These are phyloP conservation scores for Cercospora sesami DNA, from an alignment of 2,329 filamentous ascomycete genomes.

Conservation along the genomic window DNA sequence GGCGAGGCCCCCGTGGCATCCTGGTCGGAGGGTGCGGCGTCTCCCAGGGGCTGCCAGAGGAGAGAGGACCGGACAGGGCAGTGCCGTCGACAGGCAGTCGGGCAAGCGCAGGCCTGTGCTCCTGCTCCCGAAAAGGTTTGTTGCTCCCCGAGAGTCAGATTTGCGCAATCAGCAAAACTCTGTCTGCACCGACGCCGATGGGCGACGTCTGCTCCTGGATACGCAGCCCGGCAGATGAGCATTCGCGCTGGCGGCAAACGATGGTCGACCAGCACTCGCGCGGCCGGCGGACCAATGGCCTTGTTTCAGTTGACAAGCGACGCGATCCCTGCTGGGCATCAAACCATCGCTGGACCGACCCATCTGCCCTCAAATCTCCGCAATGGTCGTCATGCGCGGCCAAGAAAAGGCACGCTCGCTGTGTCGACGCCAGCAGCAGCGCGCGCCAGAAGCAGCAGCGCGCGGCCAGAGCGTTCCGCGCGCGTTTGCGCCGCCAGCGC, in stretches of 20 bases:
- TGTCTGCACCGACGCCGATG: background rate
- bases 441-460: slow-evolving; percentile 2
- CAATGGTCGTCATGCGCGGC: background rate
- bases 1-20: slow-evolving; percentile 8
- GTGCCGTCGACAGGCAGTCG: background rate
- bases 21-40: background rate
- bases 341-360: slow-evolving; percentile 21
- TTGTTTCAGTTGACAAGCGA: slow-evolving; percentile 21
- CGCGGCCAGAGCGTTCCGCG: background rate
- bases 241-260: background rate
- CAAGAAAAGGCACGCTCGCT: background rate
- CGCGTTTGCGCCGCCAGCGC: background rate
- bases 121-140: background rate
- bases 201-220: background rate
- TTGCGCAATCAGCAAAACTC: slow-evolving; percentile 7
- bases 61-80: background rate
- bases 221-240: background rate
- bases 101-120: background rate
- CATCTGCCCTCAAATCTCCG: slow-evolving; percentile 29
- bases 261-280: background rate
- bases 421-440: background rate
- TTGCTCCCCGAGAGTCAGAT: slow-evolving; percentile 5
- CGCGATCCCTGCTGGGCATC: slow-evolving; percentile 25
- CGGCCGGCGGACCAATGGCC: background rate
- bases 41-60: background rate